Percentiles rank a stretch among this genome's conserved stretches.
Conservation (phyloP, 257 asterid genomes). For the Salvia splendens region DNA sequence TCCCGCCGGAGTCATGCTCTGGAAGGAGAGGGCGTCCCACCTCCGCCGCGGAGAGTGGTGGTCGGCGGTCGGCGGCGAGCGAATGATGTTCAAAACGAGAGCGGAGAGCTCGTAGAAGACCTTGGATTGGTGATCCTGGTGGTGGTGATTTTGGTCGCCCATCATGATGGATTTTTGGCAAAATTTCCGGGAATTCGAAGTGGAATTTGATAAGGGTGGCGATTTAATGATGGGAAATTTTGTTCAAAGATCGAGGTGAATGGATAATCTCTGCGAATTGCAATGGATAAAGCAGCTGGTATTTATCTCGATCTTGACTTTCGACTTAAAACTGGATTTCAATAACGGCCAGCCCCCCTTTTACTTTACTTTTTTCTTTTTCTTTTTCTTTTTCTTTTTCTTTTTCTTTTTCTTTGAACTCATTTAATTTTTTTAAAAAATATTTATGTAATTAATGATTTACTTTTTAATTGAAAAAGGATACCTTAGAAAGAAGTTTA, state of each 20-base stretch:
- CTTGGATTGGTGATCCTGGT: constrained; percentile 44
- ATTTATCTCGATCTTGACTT: constrained; percentile 27
- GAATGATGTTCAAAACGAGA: constrained; percentile 43
- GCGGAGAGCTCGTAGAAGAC: constrained; percentile 48
- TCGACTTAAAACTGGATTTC: no score
- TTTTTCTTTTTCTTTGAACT: no score
- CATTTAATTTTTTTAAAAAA: no score
- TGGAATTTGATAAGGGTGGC: not conserved
- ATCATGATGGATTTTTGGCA: constrained; percentile 24
- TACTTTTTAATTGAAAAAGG: no score
- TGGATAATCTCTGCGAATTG: constrained; percentile 45
- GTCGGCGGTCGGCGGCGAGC: constrained; percentile 41
- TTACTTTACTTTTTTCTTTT: not conserved
- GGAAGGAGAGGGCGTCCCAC: constrained; percentile 36
- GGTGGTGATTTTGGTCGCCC: constrained; percentile 41
- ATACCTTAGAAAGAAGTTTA: no score
- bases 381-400: no score
- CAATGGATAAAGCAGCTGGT: constrained; percentile 25
- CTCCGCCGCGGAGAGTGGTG: constrained; percentile 35
- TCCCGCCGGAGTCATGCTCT: constrained; percentile 73
- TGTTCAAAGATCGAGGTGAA: constrained; percentile 51
- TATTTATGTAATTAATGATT: no score
- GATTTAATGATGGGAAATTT: constrained; percentile 1
- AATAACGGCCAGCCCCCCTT: not conserved
- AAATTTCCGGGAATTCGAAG: not conserved